Evolutionary conservation across 495 filamentous ascomycete genomes (phyloP).

Genomic region (Astrothelium macrocarpum): DNA sequence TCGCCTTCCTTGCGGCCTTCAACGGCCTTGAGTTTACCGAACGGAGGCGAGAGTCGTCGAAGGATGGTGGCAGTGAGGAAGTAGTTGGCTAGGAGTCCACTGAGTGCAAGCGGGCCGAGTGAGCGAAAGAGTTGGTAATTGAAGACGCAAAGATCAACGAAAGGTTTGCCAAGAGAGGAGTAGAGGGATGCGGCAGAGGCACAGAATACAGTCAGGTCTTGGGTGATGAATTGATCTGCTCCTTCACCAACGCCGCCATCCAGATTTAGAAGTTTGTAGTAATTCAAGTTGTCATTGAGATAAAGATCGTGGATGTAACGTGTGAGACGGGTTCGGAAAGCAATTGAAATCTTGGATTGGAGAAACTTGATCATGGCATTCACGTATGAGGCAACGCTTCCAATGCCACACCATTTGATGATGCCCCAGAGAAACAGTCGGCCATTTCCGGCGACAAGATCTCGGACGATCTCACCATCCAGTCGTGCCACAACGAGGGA

Average conservation of each 20-base stretch:
- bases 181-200: slow-evolving; percentile 85
- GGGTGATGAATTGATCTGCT: slow-evolving; percentile 95
- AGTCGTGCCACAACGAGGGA: slow-evolving; percentile 85
- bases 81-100: slow-evolving; percentile 81
- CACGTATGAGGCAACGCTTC: slow-evolving; percentile 73
- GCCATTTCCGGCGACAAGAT: slow-evolving; percentile 89
- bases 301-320: slow-evolving; percentile 97
- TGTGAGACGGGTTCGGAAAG: slow-evolving; percentile 91
- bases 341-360: slow-evolving; percentile 94
- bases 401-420: slow-evolving; percentile 68
- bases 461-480: slow-evolving; percentile 92
- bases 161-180: slow-evolving; percentile 90
- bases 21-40: slow-evolving; percentile 91
- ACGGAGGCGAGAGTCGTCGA: slow-evolving; percentile 79
- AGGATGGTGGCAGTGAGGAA: slow-evolving; percentile 84
- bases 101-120: slow-evolving; percentile 78
- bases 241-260: slow-evolving; percentile 89
- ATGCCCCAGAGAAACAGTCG: slow-evolving; percentile 82
- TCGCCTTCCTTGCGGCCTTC: slow-evolving; percentile 91
- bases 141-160: slow-evolving; percentile 92
- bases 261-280: slow-evolving; percentile 89
- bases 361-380: slow-evolving; percentile 98
- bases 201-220: slow-evolving; percentile 93
- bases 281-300: slow-evolving; percentile 85
- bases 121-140: slow-evolving; percentile 94